phyloP scores from a whole-genome alignment of 2,329 filamentous ascomycete genomes.

The Ophiognomonia clavigignenti-juglandacearum region DNA sequence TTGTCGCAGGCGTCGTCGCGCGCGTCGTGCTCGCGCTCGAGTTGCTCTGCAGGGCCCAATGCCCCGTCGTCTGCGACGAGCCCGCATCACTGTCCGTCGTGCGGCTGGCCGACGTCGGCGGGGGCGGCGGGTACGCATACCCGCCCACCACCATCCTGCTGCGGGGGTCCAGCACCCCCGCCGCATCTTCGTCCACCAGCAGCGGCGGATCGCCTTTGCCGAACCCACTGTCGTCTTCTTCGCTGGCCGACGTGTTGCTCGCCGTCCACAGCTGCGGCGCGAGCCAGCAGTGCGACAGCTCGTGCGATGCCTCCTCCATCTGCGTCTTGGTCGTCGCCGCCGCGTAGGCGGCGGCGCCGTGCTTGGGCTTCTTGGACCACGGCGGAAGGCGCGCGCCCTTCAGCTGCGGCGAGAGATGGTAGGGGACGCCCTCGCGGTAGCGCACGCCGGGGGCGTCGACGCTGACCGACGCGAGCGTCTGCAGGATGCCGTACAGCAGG shows the following conservation, averaged over 20 bases:
- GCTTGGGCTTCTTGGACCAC: conserved; percentile 38
- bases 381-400: conserved; percentile 47
- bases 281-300: conserved; percentile 49
- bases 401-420: conserved; percentile 52
- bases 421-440: conserved; percentile 47
- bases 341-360: conserved; percentile 16
- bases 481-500: conserved; percentile 55
- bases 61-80: background rate
- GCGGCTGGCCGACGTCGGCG: conserved; percentile 18
- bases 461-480: conserved; percentile 54
- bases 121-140: conserved; percentile 24
- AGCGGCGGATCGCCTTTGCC: background rate
- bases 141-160: too few species aligned
- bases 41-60: background rate
- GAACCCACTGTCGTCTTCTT: background rate
- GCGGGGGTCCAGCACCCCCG: too few species aligned
- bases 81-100: background rate
- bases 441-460: conserved; percentile 51
- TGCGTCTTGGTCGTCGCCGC: too few species aligned
- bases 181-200: background rate
- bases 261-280: conserved; percentile 36
- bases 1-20: background rate
- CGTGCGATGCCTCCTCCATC: conserved; percentile 43
- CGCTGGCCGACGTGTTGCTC: conserved; percentile 20
- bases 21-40: background rate